These are phyloP conservation scores for Pyrus hybrid DNA, from an alignment of 331 rosid genomes.

Conservation along the genomic window DNA sequence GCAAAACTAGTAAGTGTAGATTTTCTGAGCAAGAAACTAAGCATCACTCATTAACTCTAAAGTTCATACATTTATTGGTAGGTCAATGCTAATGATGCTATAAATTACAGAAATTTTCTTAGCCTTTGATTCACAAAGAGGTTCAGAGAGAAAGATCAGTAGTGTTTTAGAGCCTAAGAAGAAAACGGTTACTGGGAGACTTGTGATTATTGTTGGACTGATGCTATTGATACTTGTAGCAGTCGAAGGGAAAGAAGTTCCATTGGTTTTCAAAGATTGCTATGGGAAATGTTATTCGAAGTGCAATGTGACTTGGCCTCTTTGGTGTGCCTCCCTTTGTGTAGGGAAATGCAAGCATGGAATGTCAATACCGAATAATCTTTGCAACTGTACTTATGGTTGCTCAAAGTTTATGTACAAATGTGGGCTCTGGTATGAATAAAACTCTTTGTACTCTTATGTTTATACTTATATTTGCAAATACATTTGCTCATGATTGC, in stretches of 20 bases:
- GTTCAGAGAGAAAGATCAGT: not conserved
- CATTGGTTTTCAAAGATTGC: not conserved
- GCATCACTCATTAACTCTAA: not conserved
- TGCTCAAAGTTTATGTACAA: slow-evolving; percentile 1
- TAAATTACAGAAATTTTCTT: not conserved
- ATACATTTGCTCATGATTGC: not conserved
- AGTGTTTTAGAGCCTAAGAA: not conserved
- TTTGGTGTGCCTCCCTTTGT: slow-evolving; percentile 2
- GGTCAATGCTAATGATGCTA: not conserved
- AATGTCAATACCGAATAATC: slow-evolving; percentile 1
- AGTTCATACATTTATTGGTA: not conserved
- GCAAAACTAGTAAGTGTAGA: not conserved
- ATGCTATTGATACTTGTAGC: not conserved
- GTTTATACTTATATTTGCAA: no score
- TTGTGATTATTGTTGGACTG: not conserved
- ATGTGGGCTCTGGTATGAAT: not conserved
- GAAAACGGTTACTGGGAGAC: not conserved
- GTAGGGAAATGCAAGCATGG: not conserved
- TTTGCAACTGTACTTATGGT: not conserved
- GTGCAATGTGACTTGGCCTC: not conserved
- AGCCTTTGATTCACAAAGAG: not conserved
- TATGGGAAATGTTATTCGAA: not conserved
- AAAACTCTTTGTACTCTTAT: not conserved
- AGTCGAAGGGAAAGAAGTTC: not conserved
- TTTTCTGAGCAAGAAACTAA: not conserved